Conservation (phyloP, 2,329 filamentous ascomycete genomes). For the Aspergillus terreus region DNA sequence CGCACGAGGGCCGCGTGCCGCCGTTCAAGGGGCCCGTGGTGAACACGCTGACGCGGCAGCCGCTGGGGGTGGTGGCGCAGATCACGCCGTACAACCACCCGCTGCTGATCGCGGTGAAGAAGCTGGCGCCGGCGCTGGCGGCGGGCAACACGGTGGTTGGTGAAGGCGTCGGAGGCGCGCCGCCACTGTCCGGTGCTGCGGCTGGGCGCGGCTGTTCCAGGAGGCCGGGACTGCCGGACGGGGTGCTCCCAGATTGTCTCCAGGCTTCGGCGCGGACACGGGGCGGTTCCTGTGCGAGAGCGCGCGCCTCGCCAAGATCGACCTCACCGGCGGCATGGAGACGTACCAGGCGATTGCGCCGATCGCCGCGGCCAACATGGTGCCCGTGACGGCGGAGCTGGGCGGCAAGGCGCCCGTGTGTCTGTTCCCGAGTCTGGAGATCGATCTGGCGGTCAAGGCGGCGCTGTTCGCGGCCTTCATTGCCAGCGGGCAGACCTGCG, state of each 20-base stretch:
- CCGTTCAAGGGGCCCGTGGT: slow-evolving; percentile 51
- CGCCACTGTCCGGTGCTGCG: slow-evolving; percentile 42
- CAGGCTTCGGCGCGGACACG: slow-evolving; percentile 51
- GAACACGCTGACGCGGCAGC: slow-evolving; percentile 35
- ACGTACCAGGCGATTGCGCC: slow-evolving; percentile 32
- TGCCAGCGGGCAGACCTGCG: slow-evolving; percentile 54
- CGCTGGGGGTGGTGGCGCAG: slow-evolving; percentile 38
- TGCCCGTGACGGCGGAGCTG: slow-evolving; percentile 33
- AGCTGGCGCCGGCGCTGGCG: slow-evolving; percentile 38
- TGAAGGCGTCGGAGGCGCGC: slow-evolving; percentile 40
- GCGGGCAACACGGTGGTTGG: slow-evolving; percentile 40
- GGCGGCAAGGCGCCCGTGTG: slow-evolving; percentile 37
- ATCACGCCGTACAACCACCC: slow-evolving; percentile 41
- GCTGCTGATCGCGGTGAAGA: slow-evolving; percentile 35
- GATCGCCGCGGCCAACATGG: slow-evolving; percentile 29
- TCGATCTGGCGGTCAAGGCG: slow-evolving; percentile 28
- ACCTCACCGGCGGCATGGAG: slow-evolving; percentile 31
- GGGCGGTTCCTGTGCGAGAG: slow-evolving; percentile 28
- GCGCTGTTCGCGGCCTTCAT: slow-evolving; percentile 46
- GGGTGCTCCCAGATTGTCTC: slow-evolving; percentile 46
- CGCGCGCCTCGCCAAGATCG: slow-evolving; percentile 29
- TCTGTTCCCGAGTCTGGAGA: slow-evolving; percentile 30
- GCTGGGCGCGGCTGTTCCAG: slow-evolving; percentile 37
- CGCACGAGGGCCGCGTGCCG: slow-evolving; percentile 62
- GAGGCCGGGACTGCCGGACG: slow-evolving; percentile 42